Evolutionary conservation across 371 early-diverging fungal species (phyloP).

Genomic region (Circinella minor): DNA sequence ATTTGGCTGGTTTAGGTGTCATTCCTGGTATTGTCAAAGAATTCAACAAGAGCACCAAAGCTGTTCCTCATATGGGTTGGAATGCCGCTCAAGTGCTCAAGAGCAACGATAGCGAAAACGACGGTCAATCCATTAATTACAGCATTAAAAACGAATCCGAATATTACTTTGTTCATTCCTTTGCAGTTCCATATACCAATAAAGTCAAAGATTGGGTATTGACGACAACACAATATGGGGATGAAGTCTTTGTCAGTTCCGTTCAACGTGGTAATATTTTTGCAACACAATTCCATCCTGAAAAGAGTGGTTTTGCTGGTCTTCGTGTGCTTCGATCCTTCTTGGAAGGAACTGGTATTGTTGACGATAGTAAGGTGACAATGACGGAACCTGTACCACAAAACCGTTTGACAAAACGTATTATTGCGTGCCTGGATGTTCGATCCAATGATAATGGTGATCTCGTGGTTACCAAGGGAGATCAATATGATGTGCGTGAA

Average conservation of each 20-base stretch:
- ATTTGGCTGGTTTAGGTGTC: slow-evolving; percentile 83
- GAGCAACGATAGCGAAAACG: slow-evolving; percentile 14
- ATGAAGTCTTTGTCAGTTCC: slow-evolving; percentile 84
- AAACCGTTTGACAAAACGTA: slow-evolving; percentile 82
- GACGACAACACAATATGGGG: slow-evolving; percentile 85
- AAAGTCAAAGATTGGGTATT: slow-evolving; percentile 67
- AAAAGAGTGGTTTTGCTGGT: slow-evolving; percentile 94
- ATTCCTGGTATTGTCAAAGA: slow-evolving; percentile 75
- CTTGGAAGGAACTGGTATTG: slow-evolving; percentile 61
- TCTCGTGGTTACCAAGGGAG: slow-evolving; percentile 98
- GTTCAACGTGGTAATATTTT: slow-evolving; percentile 87
- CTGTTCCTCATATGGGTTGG: slow-evolving; percentile 99
- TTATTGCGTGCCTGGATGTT: slow-evolving; percentile 97
- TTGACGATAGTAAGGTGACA: slow-evolving; percentile 28
- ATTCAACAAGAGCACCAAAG: slow-evolving; percentile 71
- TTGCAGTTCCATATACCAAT: slow-evolving; percentile 73
- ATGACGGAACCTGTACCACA: slow-evolving; percentile 36
- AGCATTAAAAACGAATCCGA: slow-evolving; percentile 55
- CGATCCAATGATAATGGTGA: slow-evolving; percentile 95
- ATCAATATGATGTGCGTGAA: slow-evolving; percentile 98
- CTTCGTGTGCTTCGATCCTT: slow-evolving; percentile 82
- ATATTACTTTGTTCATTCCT: slow-evolving; percentile 98
- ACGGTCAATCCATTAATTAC: slow-evolving; percentile 34
- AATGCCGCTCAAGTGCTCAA: slow-evolving; percentile 70
- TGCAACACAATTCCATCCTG: slow-evolving; percentile 98